phyloP scores from a whole-genome alignment of 2,329 filamentous ascomycete genomes.

The Esteya vermicola region DNA sequence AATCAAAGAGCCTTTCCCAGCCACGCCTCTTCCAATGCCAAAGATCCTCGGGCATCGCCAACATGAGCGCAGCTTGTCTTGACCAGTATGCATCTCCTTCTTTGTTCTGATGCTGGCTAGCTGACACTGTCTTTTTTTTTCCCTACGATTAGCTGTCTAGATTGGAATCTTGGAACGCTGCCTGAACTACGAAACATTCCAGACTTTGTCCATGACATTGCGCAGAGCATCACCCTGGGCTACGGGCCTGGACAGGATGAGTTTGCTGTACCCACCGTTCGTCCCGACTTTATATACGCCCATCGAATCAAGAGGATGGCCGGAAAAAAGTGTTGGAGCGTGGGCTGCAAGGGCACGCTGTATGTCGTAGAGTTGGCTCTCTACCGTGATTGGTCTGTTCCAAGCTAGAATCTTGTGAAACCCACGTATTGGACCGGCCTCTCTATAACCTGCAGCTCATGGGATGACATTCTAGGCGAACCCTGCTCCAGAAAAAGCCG shows the following conservation, averaged over 20 bases:
- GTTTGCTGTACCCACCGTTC: slow-evolving; percentile 16
- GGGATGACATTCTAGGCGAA: slow-evolving; percentile 4
- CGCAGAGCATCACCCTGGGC: slow-evolving; percentile 13
- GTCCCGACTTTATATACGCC: background rate
- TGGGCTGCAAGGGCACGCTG: slow-evolving; percentile 15
- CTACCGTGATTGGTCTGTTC: slow-evolving; percentile 17
- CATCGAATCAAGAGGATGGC: slow-evolving; percentile 15
- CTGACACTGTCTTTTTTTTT: background rate
- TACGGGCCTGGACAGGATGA: slow-evolving; percentile 6
- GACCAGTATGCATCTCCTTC: slow-evolving; percentile 16
- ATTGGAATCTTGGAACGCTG: slow-evolving; percentile 22
- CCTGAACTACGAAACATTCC: slow-evolving; percentile 13
- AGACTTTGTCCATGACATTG: slow-evolving; percentile 11
- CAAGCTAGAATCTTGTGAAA: background rate
- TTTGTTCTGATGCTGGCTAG: background rate
- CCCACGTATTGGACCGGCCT: background rate
- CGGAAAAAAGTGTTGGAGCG: slow-evolving; percentile 20
- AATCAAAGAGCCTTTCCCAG: slow-evolving; percentile 1
- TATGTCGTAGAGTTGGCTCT: slow-evolving; percentile 22
- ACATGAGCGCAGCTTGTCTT: slow-evolving; percentile 17
- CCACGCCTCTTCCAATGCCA: slow-evolving; percentile 7
- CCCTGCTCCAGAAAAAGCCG: background rate
- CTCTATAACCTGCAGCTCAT: background rate
- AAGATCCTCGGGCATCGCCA: slow-evolving; percentile 1
- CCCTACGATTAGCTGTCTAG: slow-evolving; percentile 18